Conservation (phyloP, 352 stramenopile genomes). For the Globisporangium viniferum region DNA sequence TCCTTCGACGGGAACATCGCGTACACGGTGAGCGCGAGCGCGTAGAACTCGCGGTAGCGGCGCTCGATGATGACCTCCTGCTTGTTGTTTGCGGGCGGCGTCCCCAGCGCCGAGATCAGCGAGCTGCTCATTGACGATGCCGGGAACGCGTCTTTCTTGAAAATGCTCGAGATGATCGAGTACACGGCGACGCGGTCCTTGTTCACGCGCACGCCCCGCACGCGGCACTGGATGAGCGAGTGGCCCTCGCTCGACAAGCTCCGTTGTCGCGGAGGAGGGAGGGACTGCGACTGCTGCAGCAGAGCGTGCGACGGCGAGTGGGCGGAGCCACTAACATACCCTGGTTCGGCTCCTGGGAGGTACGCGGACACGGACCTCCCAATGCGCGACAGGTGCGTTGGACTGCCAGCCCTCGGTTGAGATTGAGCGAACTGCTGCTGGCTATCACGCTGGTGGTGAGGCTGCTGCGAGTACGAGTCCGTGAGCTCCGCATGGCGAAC, state of each 20-base stretch:
- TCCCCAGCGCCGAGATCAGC: constrained; percentile 8
- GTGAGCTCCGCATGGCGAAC: constrained; percentile 4
- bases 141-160: constrained; percentile 13
- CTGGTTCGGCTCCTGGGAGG: background rate
- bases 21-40: constrained; percentile 56
- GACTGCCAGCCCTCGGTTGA: background rate
- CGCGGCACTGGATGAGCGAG: constrained; percentile 39
- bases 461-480: background rate
- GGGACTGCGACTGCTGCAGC: background rate
- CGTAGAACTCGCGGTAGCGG: constrained; percentile 77
- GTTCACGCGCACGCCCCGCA: constrained; percentile 52
- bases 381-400: constrained; percentile 10
- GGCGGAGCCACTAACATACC: background rate
- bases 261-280: background rate
- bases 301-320: background rate
- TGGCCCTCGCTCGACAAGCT: constrained; percentile 1
- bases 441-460: background rate
- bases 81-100: background rate
- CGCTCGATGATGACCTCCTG: constrained; percentile 54
- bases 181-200: constrained; percentile 53
- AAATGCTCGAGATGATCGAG: constrained; percentile 46
- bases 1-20: constrained; percentile 60
- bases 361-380: constrained; percentile 13
- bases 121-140: constrained; percentile 6
- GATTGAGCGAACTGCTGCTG: background rate